Evolutionary conservation across 1,139 yeast genomes (phyloP).

Genomic region (Diutina catenulata): DNA sequence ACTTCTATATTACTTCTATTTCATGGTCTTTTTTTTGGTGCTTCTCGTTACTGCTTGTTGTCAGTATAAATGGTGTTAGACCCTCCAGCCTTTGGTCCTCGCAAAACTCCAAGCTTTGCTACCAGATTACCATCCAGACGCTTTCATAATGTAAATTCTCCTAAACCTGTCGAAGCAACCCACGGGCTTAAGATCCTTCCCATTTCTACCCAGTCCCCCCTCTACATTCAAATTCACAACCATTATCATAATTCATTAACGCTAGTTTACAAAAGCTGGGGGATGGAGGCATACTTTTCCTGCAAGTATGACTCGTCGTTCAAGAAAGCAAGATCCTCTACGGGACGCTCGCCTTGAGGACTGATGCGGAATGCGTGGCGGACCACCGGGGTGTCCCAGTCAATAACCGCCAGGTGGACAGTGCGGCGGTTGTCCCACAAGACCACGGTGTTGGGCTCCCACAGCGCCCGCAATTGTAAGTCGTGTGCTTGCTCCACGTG

Average conservation of each 20-base stretch:
- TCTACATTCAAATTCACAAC: background rate
- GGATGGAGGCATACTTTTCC: background rate
- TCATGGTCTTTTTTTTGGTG: too few relatives aligned
- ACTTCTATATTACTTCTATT: too few relatives aligned
- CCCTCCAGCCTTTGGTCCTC: too few relatives aligned
- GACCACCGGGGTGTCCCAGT: conserved; percentile 37
- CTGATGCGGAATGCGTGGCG: conserved; percentile 65
- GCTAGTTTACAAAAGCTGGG: background rate
- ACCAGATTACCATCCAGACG: too few relatives aligned
- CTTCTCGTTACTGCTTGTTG: too few relatives aligned
- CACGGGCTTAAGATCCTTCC: too few relatives aligned
- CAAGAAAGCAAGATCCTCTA: conserved; percentile 10
- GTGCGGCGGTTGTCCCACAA: conserved; percentile 17
- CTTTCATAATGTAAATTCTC: too few relatives aligned
- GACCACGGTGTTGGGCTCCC: conserved; percentile 34
- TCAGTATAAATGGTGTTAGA: too few relatives aligned
- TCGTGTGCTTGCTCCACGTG: conserved; percentile 29
- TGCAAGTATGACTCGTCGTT: conserved; percentile 6
- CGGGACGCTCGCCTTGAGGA: conserved; percentile 43
- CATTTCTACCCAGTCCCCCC: too few relatives aligned
- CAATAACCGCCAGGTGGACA: conserved; percentile 16
- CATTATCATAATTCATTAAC: background rate
- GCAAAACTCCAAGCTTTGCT: too few relatives aligned
- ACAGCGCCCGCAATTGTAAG: conserved; percentile 43
- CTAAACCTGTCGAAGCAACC: too few relatives aligned